Percentiles rank a stretch among this genome's conserved stretches.
Evolutionary conservation across 2,329 filamentous ascomycete genomes (phyloP).

Genomic region (Aspergillus sp.): DNA sequence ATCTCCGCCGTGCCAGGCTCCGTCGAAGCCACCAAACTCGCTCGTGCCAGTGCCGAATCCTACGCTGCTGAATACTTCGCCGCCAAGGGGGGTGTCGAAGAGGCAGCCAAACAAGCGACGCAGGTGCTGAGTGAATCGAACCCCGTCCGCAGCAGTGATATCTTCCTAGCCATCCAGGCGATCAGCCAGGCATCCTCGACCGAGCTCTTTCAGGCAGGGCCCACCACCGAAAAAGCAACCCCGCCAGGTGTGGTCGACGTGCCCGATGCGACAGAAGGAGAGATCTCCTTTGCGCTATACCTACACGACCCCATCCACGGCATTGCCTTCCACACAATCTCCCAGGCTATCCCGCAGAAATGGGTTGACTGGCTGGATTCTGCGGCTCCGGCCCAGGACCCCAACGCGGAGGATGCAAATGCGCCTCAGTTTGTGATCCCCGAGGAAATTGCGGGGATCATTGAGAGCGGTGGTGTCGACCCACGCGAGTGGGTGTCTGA

Average conservation of each 20-base stretch:
- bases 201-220: constrained; percentile 61
- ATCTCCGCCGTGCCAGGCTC: constrained; percentile 74
- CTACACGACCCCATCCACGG: constrained; percentile 81
- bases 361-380: constrained; percentile 93
- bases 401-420: constrained; percentile 33
- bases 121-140: constrained; percentile 76
- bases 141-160: constrained; percentile 83
- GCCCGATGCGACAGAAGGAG: constrained; percentile 43
- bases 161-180: constrained; percentile 93
- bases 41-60: constrained; percentile 77
- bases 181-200: constrained; percentile 59
- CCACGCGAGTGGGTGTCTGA: constrained; percentile 95
- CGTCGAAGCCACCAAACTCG: constrained; percentile 83
- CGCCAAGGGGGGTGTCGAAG: constrained; percentile 68
- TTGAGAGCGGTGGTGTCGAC: constrained; percentile 68
- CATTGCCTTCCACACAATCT: constrained; percentile 76
- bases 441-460: constrained; percentile 79
- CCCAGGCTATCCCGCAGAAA: constrained; percentile 72
- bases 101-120: constrained; percentile 70
- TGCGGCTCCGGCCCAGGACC: constrained; percentile 38
- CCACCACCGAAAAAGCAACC: constrained; percentile 30
- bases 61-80: constrained; percentile 83
- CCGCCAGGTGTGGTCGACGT: constrained; percentile 29
- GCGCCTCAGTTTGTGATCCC: constrained; percentile 47
- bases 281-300: constrained; percentile 70